These are phyloP conservation scores for Parasitella parasitica DNA, from an alignment of 371 early-diverging fungal species.

Conservation along the genomic window DNA sequence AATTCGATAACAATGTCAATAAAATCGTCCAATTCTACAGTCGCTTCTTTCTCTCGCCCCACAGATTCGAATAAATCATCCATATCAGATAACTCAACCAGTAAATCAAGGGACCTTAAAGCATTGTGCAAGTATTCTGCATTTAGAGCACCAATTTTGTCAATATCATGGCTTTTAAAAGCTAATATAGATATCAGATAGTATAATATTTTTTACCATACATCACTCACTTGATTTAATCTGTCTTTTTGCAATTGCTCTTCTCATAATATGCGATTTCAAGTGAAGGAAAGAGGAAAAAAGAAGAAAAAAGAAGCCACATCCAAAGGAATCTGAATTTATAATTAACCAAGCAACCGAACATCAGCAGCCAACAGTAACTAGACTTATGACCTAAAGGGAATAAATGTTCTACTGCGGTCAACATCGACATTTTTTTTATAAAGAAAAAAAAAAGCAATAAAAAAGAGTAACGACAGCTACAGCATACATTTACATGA, in stretches of 20 bases:
- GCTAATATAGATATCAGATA: constrained; percentile 7
- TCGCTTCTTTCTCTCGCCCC: constrained; percentile 27
- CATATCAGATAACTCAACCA: constrained; percentile 19
- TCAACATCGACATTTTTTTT: neutral
- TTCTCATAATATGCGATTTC: neutral
- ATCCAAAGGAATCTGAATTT: neutral
- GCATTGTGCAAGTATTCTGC: constrained; percentile 25
- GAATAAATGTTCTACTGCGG: neutral
- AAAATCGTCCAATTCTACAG: constrained; percentile 33
- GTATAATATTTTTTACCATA: too few relatives aligned
- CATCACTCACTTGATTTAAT: constrained; percentile 7
- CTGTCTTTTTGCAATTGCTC: constrained; percentile 6
- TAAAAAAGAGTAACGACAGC: neutral
- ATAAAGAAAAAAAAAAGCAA: neutral
- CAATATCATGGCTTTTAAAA: constrained; percentile 26
- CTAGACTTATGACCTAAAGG: neutral
- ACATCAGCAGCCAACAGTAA: neutral
- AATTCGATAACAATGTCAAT: constrained; percentile 27
- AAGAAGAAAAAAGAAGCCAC: neutral
- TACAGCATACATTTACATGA: neutral
- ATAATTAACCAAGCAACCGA: too few relatives aligned
- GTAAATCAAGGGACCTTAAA: constrained; percentile 18
- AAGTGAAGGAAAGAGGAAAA: neutral
- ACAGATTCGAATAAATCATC: constrained; percentile 21
- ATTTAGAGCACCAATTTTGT: constrained; percentile 27